phyloP scores from a whole-genome alignment of 331 rosid species.

The Prunus yedoensis region DNA sequence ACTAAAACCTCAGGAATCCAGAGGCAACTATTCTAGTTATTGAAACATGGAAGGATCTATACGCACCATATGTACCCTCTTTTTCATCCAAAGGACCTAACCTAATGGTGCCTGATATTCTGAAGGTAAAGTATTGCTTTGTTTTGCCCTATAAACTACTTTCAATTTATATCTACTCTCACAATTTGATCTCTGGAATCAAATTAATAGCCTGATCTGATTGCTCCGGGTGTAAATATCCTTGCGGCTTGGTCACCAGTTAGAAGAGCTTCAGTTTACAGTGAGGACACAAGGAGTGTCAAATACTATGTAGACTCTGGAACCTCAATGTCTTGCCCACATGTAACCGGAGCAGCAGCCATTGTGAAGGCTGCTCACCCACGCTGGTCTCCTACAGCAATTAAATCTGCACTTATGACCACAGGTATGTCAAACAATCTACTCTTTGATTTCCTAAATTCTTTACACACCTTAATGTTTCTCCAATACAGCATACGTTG shows the following conservation, averaged over 20 bases:
- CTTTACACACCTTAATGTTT: not conserved
- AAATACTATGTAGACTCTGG: constrained; percentile 17
- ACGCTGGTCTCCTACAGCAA: constrained; percentile 25
- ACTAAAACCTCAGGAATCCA: constrained; percentile 17
- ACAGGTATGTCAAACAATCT: constrained; percentile 10
- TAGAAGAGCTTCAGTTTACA: not conserved
- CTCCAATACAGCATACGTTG: constrained; percentile 1
- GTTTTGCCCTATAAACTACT: not conserved
- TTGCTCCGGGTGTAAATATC: constrained; percentile 20
- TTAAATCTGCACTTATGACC: constrained; percentile 30
- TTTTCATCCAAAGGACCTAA: constrained; percentile 32
- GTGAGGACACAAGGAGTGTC: constrained; percentile 4
- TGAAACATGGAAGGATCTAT: constrained; percentile 14
- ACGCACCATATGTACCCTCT: constrained; percentile 26
- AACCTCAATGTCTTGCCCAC: constrained; percentile 25
- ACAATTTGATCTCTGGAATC: not conserved
- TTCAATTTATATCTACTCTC: not conserved
- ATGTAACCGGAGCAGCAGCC: constrained; percentile 25
- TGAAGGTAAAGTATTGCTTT: constrained; percentile 15
- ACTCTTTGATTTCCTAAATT: not conserved
- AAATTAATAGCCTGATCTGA: constrained; percentile 21
- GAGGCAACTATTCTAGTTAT: constrained; percentile 19
- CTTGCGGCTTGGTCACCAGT: constrained; percentile 26
- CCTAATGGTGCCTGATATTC: constrained; percentile 17
- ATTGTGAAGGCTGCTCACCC: constrained; percentile 27